Percentiles rank a stretch among this genome's conserved stretches.
phyloP scores from a whole-genome alignment of 2,329 filamentous ascomycete genomes.

The Diaporthe sp. region DNA sequence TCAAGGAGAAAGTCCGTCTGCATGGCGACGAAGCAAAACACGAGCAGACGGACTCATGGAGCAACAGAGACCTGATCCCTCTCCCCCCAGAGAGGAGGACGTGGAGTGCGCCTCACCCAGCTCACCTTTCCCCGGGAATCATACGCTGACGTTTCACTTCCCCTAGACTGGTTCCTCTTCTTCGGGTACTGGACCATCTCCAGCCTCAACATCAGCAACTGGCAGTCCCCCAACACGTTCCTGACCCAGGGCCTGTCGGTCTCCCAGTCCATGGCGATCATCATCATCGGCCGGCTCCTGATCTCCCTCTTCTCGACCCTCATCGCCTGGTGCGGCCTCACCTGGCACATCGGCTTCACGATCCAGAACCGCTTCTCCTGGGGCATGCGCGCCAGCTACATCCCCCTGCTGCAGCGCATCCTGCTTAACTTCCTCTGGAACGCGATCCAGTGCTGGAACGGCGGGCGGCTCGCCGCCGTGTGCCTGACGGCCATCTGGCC shows the following conservation, averaged over 20 bases:
- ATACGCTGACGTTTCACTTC: not conserved
- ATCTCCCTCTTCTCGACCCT: constrained; percentile 58
- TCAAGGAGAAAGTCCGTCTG: constrained; percentile 38
- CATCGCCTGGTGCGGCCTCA: constrained; percentile 61
- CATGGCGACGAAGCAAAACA: constrained; percentile 38
- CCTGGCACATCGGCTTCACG: constrained; percentile 65
- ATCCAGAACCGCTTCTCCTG: constrained; percentile 64
- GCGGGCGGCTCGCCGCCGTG: constrained; percentile 49
- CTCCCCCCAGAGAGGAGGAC: constrained; percentile 39
- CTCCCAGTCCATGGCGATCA: constrained; percentile 61
- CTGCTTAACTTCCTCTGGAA: constrained; percentile 64
- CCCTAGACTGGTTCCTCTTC: constrained; percentile 39
- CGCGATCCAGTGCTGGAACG: constrained; percentile 49
- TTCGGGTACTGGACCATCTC: constrained; percentile 41
- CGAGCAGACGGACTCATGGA: constrained; percentile 41
- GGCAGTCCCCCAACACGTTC: constrained; percentile 61
- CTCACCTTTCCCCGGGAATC: not conserved
- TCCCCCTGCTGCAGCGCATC: constrained; percentile 61
- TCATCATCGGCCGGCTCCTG: constrained; percentile 58
- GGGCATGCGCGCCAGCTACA: constrained; percentile 63
- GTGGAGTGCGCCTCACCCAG: constrained; percentile 29
- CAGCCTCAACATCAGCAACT: constrained; percentile 57
- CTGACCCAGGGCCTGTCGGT: constrained; percentile 59
- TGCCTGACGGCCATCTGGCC: constrained; percentile 62
- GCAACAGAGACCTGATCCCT: constrained; percentile 41